Base-by-base conservation (phyloP, 2,329 filamentous ascomycete species). In the Penicillium digitatum region DNA sequence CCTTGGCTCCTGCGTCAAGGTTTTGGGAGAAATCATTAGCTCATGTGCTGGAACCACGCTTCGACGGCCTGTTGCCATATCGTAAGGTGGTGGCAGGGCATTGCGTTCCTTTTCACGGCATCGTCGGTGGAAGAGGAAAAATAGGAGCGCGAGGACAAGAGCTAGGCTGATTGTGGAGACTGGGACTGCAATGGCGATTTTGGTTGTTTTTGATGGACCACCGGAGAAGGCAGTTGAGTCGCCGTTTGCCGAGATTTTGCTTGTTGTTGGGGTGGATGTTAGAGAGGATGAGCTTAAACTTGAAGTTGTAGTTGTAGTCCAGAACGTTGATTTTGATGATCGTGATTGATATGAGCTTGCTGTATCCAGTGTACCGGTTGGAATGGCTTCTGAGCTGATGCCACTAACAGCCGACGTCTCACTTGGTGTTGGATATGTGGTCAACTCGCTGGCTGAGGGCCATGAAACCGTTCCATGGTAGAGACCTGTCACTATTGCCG, bases 121-220 rank as follows among this genome's bases (percentile, higher is more conserved):
- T n/a, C 64, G 59, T 18, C 62, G 67, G 9, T 62, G 62, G 2
- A 62, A 37, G 27, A 71, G 44, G 59, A 69, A 66, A 55, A 67
- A 64, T 4, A 67, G 16, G 8, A 70, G 35, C 1, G 59, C 62
- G 24, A 57, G 53, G 42, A 72, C 54, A 18, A 67, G 50, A 7
- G 62, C 50, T n/a, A 65, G 53, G 2, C 68, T 68, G 27, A 69
- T 58, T 22, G 71, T 50, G 24, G 68, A 58, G 38, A 72, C 54
- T n/a, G 69, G 69, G n/a, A 72, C 54, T n/a, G 66, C 68, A 38
- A 71, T 71, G 40, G 69, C 68, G 38, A 72, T 51, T 53, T 66
- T 69, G 8, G 58, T 70, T 26, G 52, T 61, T 34, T 57, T 64
- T 26, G 62, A 61, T 18, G 32, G 43, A 12, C 55, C 42, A 31